Evolutionary conservation across 2,329 filamentous ascomycete genomes (phyloP).

Genomic region (Zelopaecilomyces penicillatus): DNA sequence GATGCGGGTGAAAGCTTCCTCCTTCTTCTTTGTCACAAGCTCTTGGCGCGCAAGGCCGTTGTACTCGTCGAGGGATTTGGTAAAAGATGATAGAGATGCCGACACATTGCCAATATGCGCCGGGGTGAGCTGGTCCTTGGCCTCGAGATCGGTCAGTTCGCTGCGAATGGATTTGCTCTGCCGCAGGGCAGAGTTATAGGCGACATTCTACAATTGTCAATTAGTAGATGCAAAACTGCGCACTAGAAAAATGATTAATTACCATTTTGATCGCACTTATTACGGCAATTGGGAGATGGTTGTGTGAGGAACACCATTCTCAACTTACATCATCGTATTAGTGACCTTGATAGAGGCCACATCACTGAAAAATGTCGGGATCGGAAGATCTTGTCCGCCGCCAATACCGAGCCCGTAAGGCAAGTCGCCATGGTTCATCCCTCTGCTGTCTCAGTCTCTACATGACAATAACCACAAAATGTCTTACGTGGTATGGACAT

Average conservation of each 20-base stretch:
- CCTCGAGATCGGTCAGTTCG: conserved; percentile 64
- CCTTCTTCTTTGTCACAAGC: conserved; percentile 81
- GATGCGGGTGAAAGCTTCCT: conserved; percentile 79
- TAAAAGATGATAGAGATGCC: conserved; percentile 70
- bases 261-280: neutral
- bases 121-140: conserved; percentile 53
- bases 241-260: too few relatives aligned
- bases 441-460: too few relatives aligned
- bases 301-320: neutral
- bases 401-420: neutral
- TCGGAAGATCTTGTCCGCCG: conserved; percentile 3
- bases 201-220: conserved; percentile 52
- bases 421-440: too few relatives aligned
- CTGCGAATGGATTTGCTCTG: conserved; percentile 72
- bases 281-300: neutral
- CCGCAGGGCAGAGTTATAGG: conserved; percentile 79
- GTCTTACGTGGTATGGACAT: too few relatives aligned
- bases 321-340: neutral
- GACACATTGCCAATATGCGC: conserved; percentile 58
- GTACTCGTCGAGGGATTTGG: conserved; percentile 90
- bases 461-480: too few relatives aligned
- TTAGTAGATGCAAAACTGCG: too few relatives aligned
- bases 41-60: conserved; percentile 77
- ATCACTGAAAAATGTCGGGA: conserved; percentile 4
- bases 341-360: conserved; percentile 15